Percentiles rank a stretch among this genome's conserved stretches.
These are phyloP conservation scores for Fagopyrum tataricum DNA, from an alignment of 148 eudicot species.

Conservation along the genomic window DNA sequence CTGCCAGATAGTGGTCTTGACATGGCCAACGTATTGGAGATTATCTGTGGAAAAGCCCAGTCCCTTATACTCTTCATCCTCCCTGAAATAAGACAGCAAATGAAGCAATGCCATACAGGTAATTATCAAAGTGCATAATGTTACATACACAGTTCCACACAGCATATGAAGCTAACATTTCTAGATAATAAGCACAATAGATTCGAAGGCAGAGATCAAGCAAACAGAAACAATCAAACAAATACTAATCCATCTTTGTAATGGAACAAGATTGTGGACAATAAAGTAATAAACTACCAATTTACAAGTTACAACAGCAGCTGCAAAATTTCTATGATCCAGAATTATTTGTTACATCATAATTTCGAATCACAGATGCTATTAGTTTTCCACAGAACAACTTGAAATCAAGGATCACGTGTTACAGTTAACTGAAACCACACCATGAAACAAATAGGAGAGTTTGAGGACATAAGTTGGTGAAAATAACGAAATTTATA, in stretches of 20 bases:
- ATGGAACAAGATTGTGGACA: conserved; percentile 1
- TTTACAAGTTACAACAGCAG: not conserved
- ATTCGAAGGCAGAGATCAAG: not conserved
- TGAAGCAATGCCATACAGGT: not conserved
- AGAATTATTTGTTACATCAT: not conserved
- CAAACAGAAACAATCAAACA: not conserved
- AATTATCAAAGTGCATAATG: not conserved
- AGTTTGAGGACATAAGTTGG: not conserved
- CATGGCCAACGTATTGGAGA: conserved; percentile 58
- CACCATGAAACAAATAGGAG: not conserved
- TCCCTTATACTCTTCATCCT: conserved; percentile 90
- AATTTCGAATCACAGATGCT: not conserved
- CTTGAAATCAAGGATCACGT: not conserved
- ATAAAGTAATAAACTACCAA: not conserved
- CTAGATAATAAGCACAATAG: not conserved
- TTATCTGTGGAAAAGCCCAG: conserved; percentile 85
- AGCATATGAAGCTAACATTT: not conserved
- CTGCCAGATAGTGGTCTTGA: conserved; percentile 56
- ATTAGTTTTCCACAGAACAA: not conserved
- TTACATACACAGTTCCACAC: not conserved
- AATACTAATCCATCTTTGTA: not conserved
- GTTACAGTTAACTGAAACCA: not conserved
- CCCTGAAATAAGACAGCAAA: conserved; percentile 22
- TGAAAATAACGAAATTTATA: not conserved
- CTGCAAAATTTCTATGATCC: not conserved